A percentile compares a stretch with the other conserved stretches of the same genome.
These are phyloP conservation scores for Pseudonectria buxi DNA, from an alignment of 2,329 filamentous ascomycete species.

Conservation along the genomic window DNA sequence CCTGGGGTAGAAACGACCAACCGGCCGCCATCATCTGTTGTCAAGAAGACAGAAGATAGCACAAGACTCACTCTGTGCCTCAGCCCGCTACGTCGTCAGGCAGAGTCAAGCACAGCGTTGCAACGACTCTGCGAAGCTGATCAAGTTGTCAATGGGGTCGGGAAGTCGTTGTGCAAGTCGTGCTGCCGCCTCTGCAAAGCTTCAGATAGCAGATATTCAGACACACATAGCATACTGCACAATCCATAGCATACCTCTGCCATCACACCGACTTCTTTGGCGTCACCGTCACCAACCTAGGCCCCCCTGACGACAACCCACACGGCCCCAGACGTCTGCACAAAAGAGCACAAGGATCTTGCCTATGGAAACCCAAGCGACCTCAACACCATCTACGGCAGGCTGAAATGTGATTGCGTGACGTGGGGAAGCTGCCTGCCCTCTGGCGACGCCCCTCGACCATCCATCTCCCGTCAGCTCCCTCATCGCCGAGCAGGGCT, in stretches of 20 bases:
- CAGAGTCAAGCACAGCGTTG: too few relatives aligned
- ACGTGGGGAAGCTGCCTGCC: constrained; percentile 16
- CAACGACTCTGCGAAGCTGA: too few relatives aligned
- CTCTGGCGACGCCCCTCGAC: constrained; percentile 11
- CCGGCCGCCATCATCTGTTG: too few relatives aligned
- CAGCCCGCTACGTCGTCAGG: too few relatives aligned
- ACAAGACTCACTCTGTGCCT: too few relatives aligned
- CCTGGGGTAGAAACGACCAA: too few relatives aligned
- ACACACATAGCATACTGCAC: too few relatives aligned
- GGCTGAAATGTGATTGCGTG: constrained; percentile 4
- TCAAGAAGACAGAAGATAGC: too few relatives aligned
- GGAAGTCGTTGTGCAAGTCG: too few relatives aligned
- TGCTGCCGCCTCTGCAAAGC: too few relatives aligned
- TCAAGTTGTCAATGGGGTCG: too few relatives aligned
- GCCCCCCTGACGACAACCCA: constrained; percentile 25
- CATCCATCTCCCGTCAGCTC: background rate
- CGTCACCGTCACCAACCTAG: constrained; percentile 20
- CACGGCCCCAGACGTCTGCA: constrained; percentile 19
- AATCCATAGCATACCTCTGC: background rate
- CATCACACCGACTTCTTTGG: constrained; percentile 16
- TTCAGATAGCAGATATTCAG: too few relatives aligned
- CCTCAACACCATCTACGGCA: constrained; percentile 1
- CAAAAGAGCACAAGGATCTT: constrained; percentile 5
- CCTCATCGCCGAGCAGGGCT: constrained; percentile 2
- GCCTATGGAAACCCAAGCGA: background rate